Base-by-base conservation (phyloP, 2,329 filamentous ascomycete genomes). In the Didymella exigua region DNA sequence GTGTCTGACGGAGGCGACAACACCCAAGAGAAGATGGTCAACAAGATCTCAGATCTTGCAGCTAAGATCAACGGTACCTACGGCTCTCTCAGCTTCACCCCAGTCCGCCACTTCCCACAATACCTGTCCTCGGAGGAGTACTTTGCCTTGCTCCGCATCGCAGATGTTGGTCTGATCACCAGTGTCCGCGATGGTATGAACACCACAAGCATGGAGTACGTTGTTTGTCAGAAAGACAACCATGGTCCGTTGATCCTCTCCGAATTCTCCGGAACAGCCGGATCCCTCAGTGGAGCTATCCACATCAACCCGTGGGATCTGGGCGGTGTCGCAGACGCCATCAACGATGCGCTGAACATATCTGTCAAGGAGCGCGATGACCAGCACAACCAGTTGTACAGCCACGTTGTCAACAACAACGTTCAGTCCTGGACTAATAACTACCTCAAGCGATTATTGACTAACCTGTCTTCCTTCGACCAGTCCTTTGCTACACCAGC, bases 101-200 rank as follows among this genome's bases (percentile, higher is more conserved):
- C 95, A 0, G 91, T 98, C 18, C 91, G 96, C 73, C 92, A 98
- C 76, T 97, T 95, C 75, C 91, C 93, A 7, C 93, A 97, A 73
- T 97, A 97, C 73, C 83, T 98, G 40, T 88, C 86, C 42, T 89
- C 89, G 62, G 89, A 92, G 66, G 93, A 98, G 76, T 98, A 98
- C 75, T 96, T 96, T 75, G 93, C 93, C 4, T 84, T 98, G n/a
- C 83, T 98, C 47, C 87, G 93, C 21, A 86, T 91, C 2, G 93
- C 90, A 29, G 92, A 98, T 73, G 90, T 97, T 62, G 93, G 92
- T 4, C 81, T 98, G 45, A 97, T 98, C 75, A 97, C 95, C 6
- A 96, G 91, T 64, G 93, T 98, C 19, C 87, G 93, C 56, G 95
- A 98, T 74, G 93, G 93, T 54, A 97, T 98, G 93, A 98, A 97